Conservation (phyloP, 2,329 filamentous ascomycete genomes). For the Aspergillus spinulosporus region DNA sequence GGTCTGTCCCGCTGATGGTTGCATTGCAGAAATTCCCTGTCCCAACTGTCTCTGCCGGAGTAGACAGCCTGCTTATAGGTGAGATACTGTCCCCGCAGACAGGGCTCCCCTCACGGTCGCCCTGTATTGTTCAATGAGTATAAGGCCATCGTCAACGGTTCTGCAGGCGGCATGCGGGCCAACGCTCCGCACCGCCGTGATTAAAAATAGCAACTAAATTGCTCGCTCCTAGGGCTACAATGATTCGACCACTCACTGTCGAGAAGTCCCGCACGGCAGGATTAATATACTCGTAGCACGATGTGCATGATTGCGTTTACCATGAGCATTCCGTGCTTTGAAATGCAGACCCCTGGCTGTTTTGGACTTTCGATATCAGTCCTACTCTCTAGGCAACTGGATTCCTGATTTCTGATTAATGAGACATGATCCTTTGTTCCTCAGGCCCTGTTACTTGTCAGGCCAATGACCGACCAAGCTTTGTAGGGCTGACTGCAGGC, state of each 20-base stretch:
- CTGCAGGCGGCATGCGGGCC: background rate
- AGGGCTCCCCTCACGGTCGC: background rate
- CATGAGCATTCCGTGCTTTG: background rate
- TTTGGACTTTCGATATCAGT: background rate
- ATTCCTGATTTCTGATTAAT: background rate
- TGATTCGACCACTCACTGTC: background rate
- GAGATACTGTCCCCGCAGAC: background rate
- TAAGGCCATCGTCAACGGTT: background rate
- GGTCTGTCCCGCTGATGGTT: background rate
- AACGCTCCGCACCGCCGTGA: background rate
- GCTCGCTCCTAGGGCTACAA: background rate
- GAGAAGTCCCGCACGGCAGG: background rate
- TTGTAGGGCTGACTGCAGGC: background rate
- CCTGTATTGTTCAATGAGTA: background rate
- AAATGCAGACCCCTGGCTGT: background rate
- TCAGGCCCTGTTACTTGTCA: background rate
- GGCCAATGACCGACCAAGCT: background rate
- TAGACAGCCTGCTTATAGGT: background rate
- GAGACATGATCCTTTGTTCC: background rate
- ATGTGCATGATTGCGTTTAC: background rate
- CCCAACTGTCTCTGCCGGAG: background rate
- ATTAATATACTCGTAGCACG: too few relatives aligned
- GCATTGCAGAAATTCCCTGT: background rate
- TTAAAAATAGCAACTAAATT: background rate
- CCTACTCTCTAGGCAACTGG: slow-evolving; percentile 6